Base-by-base conservation (phyloP, 1,139 yeast species). In the Lodderomyces metapsilosis region DNA sequence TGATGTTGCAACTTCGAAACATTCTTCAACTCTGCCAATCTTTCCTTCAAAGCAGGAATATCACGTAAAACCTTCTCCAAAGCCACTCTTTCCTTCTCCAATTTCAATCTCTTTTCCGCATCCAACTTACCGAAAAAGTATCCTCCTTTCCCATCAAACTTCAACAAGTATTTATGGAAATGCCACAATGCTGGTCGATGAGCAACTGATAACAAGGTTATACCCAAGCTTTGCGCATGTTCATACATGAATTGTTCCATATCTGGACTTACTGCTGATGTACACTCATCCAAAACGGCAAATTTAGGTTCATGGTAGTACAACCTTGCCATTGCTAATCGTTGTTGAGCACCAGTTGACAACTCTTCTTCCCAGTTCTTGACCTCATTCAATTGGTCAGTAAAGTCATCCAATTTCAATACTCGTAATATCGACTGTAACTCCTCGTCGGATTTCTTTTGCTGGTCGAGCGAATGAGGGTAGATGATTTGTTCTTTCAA, bases 271-370 rank as follows among this genome's bases (percentile, higher is more conserved):
- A 89, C 95, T 1, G 96, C 92, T 5, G 96, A 88, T 0, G 98
- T 91, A 63, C 97, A 91, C 65, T 91, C 97, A 64, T 91, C 98
- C 50, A 91, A 71, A 22, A 91, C 96, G 0, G 97, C 97, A 70
- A 88, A 91, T 62, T 82, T 84, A 2, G 98, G 98, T 55, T 76
- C 78, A 60, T 91, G 97, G 58, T 89, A 91, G 58, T 86, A 91
- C 61, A 91, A 71, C 53, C 97, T 76, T 2, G 95, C 96, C 88
- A 91, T 85, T 12, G 97, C 97, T 53, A 91, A 75, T 54, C 96
- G 73, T 61, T 91, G 97, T 61, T 91, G 97, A 17, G 92, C 95
- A 32, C 98, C 97, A 50, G 84, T 82, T 1, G 95, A 84, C 48
- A 91, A 71, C 52, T 89, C 89, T 54, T 88, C 96, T 11, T 84